Evolutionary conservation across 192 early-diverging fungal genomes (phyloP), one percentile per base, ranked within the genome.

Genomic region (Ramicandelaber brevisporus): DNA sequence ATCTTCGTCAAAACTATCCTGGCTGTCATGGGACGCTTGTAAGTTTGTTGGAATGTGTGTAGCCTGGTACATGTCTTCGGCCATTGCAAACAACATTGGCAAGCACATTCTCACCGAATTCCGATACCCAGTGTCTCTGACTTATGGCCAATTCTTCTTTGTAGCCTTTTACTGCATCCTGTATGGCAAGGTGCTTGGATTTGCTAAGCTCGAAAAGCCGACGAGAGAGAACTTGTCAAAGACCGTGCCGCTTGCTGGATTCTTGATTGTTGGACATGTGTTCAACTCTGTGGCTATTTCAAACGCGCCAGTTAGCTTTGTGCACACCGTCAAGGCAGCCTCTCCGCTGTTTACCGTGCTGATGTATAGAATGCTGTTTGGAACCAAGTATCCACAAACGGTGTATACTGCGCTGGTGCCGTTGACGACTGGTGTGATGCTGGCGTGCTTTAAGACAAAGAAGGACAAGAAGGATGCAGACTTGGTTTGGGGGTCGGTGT

Each of bases 301-400:
- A 21, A 43, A 52, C 12, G 67, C 84, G 13, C 65, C 81, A 1
- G 73, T 89, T 6, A 72, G 66, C 27, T 65, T 85, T 41, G 69
- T 76, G 6, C 84, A 89, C 34, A 89, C 84, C 1, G 73, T 89
- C 40, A 87, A 87, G 68, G 81, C 84, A 5, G 41, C 86, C 2
- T 78, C 77, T 12, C 84, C 84, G 10, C 52, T 89, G 17, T 86
- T 89, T 37, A 89, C 79, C 3, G 78, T 86, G 3, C 30, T 64
- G 12, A 59, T 75, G 16, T 85, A 82, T 45, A 55, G 70, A 6
- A 38, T 78, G 23, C 34, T 75, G 20, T 82, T 68, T 35, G 25
- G 50, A 24, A 63, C 78, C 26, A 52, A 43, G 15, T 81, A 86
- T 38, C 50, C 66, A n/a, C 37, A 36, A n/a, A 50, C 54, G 19